These are phyloP conservation scores for Pilasporangium apinafurcum DNA, from an alignment of 352 stramenopile genomes.

Conservation along the genomic window DNA sequence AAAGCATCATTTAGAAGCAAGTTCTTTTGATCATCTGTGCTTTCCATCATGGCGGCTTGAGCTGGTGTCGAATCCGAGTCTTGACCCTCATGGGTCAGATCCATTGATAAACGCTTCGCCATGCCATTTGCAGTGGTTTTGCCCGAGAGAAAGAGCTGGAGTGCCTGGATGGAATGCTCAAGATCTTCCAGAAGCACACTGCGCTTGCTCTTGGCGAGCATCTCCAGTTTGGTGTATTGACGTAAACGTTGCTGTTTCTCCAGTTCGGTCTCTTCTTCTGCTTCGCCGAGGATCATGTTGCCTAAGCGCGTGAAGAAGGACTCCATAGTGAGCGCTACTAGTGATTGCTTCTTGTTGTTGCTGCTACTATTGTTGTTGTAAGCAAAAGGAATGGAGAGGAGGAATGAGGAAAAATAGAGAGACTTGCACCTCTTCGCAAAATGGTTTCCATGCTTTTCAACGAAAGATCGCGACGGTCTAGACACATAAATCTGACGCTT, in stretches of 20 bases:
- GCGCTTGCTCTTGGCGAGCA: slow-evolving; percentile 73
- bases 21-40: slow-evolving; percentile 58
- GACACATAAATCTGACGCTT: not conserved
- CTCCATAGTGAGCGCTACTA: slow-evolving; percentile 26
- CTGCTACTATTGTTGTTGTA: too few relatives aligned
- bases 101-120: slow-evolving; percentile 6
- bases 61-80: slow-evolving; percentile 6
- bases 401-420: too few relatives aligned
- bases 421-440: not conserved
- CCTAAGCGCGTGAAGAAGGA: slow-evolving; percentile 46
- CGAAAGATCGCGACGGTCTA: slow-evolving; percentile 1
- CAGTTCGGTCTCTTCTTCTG: slow-evolving; percentile 49
- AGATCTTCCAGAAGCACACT: slow-evolving; percentile 77
- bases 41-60: slow-evolving; percentile 59
- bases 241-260: slow-evolving; percentile 36
- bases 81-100: slow-evolving; percentile 8
- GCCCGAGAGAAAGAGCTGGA: slow-evolving; percentile 43
- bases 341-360: too few relatives aligned
- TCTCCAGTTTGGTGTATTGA: slow-evolving; percentile 43
- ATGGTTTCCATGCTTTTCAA: not conserved
- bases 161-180: slow-evolving; percentile 48
- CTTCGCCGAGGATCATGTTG: slow-evolving; percentile 33
- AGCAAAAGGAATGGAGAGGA: too few relatives aligned
- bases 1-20: slow-evolving; percentile 69
- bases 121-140: slow-evolving; percentile 12